Percentiles rank a stretch among this genome's conserved stretches.
These are phyloP conservation scores for Starmerella bombi DNA, from an alignment of 805 yeast genomes.

Conservation along the genomic window DNA sequence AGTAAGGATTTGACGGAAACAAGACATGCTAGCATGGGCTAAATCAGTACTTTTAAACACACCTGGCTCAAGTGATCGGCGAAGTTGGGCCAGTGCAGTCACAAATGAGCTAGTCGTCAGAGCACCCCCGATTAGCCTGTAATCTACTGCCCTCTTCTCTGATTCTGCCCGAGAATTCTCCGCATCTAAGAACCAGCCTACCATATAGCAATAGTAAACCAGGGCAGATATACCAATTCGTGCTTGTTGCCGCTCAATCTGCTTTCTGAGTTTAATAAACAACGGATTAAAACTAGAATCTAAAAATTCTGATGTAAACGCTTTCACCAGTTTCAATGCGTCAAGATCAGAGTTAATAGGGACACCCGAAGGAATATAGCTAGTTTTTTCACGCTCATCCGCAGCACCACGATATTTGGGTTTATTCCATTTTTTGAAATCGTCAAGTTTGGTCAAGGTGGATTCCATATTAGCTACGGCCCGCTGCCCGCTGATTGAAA, in stretches of 20 bases:
- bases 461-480: constrained; percentile 40
- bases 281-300: constrained; percentile 67
- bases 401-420: constrained; percentile 18
- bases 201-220: constrained; percentile 43
- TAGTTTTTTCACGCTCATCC: constrained; percentile 22
- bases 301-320: constrained; percentile 45
- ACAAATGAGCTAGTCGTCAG: constrained; percentile 50
- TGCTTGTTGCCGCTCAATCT: constrained; percentile 32
- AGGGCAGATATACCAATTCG: constrained; percentile 22
- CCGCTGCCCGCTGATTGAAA: constrained; percentile 52
- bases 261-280: constrained; percentile 39
- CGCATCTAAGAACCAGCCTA: constrained; percentile 65
- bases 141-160: constrained; percentile 23
- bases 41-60: constrained; percentile 38
- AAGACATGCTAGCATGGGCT: constrained; percentile 55
- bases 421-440: constrained; percentile 51
- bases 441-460: constrained; percentile 52
- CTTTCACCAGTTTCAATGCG: constrained; percentile 27
- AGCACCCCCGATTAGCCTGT: constrained; percentile 30
- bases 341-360: constrained; percentile 19
- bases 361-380: constrained; percentile 5
- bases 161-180: constrained; percentile 33
- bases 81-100: constrained; percentile 36
- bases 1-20: constrained; percentile 50
- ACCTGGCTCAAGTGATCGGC: constrained; percentile 26